Percentiles rank a stretch among this genome's conserved stretches.
Evolutionary conservation across 2,329 filamentous ascomycete genomes (phyloP).

Genomic region (Neonectria neomacrospora): DNA sequence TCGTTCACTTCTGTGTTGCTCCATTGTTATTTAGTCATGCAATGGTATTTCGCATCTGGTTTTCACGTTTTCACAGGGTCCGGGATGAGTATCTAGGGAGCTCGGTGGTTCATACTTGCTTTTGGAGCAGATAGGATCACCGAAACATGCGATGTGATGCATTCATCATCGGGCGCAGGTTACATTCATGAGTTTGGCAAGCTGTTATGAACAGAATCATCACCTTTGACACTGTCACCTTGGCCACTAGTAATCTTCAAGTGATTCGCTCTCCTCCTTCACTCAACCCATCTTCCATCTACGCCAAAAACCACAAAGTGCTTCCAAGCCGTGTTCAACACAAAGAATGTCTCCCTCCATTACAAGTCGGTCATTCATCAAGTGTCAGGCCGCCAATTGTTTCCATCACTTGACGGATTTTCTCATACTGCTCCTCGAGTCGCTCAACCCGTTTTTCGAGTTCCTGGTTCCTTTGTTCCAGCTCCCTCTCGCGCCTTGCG

Average conservation of each 20-base stretch:
- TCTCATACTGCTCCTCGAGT: constrained; percentile 28
- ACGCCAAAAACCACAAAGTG: neutral
- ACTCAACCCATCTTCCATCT: too few species aligned
- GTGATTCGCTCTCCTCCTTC: neutral
- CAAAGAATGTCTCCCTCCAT: neutral
- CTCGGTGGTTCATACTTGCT: neutral
- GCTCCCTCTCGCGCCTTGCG: constrained; percentile 17
- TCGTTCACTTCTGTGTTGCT: neutral
- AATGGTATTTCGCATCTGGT: neutral
- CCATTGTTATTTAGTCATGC: neutral
- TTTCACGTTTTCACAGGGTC: neutral
- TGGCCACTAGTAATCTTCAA: neutral
- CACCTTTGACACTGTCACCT: neutral
- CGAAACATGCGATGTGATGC: neutral
- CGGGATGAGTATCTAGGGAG: neutral
- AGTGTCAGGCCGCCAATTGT: neutral
- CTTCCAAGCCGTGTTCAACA: neutral
- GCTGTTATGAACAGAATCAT: neutral
- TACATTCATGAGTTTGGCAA: neutral
- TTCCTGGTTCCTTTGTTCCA: constrained; percentile 18
- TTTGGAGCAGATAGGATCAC: neutral
- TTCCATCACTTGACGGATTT: neutral
- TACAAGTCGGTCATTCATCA: constrained; percentile 3
- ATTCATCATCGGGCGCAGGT: neutral
- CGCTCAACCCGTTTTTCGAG: constrained; percentile 27